Base-by-base conservation (phyloP, 352 stramenopile genomes). In the Phytophthora chlamydospora region DNA sequence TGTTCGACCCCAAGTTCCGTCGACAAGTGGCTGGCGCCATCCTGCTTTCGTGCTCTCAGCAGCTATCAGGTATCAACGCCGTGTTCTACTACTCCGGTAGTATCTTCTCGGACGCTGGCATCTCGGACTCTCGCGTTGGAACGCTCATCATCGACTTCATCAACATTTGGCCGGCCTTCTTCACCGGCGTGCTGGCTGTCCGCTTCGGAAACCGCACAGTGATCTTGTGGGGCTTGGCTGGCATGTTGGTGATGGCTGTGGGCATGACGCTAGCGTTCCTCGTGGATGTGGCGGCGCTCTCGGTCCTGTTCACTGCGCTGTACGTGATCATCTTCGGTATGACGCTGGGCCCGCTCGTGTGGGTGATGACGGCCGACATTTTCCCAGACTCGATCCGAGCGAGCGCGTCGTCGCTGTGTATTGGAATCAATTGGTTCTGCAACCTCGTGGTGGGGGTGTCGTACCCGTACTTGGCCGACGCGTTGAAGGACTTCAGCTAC, bases 171-270 rank as follows among this genome's bases (percentile, higher is more conserved):
- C 59, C 59, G 9, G 59, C 52, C 3, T 68, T 68, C 16, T 63
- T 63, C 38, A 63, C 59, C 33, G 59, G 77, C 5, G 32, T 68
- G 42, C 56, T 91, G 3, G 73, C 63, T 10, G 62, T 60, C 45
- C 67, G 60, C 14, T 90, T 82, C 35, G 71, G 71, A n/a, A 88
- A 86, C 43, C 80, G 80, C 31, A 68, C 17, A 3, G 78, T 91
- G 75, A 66, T 89, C 12, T 55, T 89, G n/a, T 47, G 34, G 14
- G 77, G 77, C 1, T 49, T 80, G 16, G 34, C 54, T 4, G 58
- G 64, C 4, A 89, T 89, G 77, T 29, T 83, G 5, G 19, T 83
- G 3, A 75, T 68, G 34, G 67, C 79, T 0, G 16, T 82, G 9
- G 68, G 76, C n/a, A 79, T 91, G 56, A 86, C 77, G 3, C 13